Evolutionary conservation across 176 grass and related monocot species (phyloP), one percentile per base, ranked within the genome.

Genomic region (Bromus sterilis): DNA sequence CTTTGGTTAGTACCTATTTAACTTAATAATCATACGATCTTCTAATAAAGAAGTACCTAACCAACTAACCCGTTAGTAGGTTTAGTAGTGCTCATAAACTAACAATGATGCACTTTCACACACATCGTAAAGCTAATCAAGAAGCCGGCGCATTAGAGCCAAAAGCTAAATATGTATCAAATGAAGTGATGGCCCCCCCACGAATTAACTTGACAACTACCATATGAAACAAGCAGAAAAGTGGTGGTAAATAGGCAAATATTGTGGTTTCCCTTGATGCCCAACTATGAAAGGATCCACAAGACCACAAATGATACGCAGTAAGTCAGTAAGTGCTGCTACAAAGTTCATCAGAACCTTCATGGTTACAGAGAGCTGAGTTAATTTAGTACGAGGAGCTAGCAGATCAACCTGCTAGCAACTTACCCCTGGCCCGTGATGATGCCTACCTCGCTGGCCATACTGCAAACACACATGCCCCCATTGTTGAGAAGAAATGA

Each of bases 401-500:
- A 64, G 16, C 11, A 11, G 2, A 32, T n/a, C 2, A 67, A n/a
- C n/a, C n/a, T n/a, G 16, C 23, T 60, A 21, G 20, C 13, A 15
- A 35, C 13, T 56, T 69, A 25, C 18, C 5, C 41, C 15, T 64
- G 61, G 61, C 15, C 7, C 13, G 60, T 4, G 39, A 41, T 4
- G 6, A 40, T 20, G 10, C 15, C n/a, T 2, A n/a, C n/a, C n/a
- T n/a, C n/a, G n/a, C n/a, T n/a, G 56, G 5, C 4, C 8, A 36
- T 20, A 32, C 26, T 12, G n/a, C 63, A 32, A 10, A 26, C 7
- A 86, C 33, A 30, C 2, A 73, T 21, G 81, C 63, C 82, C 77
- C 58, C 73, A 69, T 41, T 24, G 40, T 4, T 66, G 65, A 63
- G 89, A 91, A 86, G 78, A 66, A 89, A 82, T 89, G 88, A 89